These are phyloP conservation scores for Chrysoporthe deuterocubensis DNA, from an alignment of 2,329 filamentous ascomycete genomes.

Conservation along the genomic window DNA sequence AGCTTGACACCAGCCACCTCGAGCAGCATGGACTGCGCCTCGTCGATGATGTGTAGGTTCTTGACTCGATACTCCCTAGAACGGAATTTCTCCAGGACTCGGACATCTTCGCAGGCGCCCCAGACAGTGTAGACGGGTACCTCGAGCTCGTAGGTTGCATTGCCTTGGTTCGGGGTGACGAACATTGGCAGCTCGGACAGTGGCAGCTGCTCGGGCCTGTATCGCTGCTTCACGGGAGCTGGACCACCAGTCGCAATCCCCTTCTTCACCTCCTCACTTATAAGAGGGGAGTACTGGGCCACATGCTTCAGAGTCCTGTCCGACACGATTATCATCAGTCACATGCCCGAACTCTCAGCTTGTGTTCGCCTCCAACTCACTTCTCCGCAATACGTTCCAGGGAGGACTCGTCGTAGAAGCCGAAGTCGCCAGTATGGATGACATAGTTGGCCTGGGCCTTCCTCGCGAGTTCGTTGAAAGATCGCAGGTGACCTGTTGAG, in stretches of 20 bases:
- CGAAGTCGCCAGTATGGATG: slow-evolving; percentile 98
- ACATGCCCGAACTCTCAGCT: slow-evolving; percentile 1
- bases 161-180: slow-evolving; percentile 51
- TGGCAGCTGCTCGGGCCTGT: slow-evolving; percentile 78
- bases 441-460: slow-evolving; percentile 96
- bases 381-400: slow-evolving; percentile 98
- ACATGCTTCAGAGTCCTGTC: slow-evolving; percentile 93
- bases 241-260: slow-evolving; percentile 67
- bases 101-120: slow-evolving; percentile 98
- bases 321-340: slow-evolving; percentile 30
- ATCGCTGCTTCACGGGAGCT: slow-evolving; percentile 84
- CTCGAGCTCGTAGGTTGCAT: slow-evolving; percentile 86
- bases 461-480: slow-evolving; percentile 94
- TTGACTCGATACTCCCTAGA: slow-evolving; percentile 97
- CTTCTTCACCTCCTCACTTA: slow-evolving; percentile 77
- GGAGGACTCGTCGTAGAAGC: slow-evolving; percentile 96
- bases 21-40: slow-evolving; percentile 92
- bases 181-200: slow-evolving; percentile 92
- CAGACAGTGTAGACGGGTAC: slow-evolving; percentile 98
- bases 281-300: slow-evolving; percentile 94
- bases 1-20: slow-evolving; percentile 97
- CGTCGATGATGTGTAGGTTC: slow-evolving; percentile 97
- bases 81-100: slow-evolving; percentile 94
- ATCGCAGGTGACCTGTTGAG: slow-evolving; percentile 82
- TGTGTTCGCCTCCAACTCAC: slow-evolving; percentile 55